These are phyloP conservation scores for Corchorus capsularis DNA, from an alignment of 345 rosid genomes.

Conservation along the genomic window DNA sequence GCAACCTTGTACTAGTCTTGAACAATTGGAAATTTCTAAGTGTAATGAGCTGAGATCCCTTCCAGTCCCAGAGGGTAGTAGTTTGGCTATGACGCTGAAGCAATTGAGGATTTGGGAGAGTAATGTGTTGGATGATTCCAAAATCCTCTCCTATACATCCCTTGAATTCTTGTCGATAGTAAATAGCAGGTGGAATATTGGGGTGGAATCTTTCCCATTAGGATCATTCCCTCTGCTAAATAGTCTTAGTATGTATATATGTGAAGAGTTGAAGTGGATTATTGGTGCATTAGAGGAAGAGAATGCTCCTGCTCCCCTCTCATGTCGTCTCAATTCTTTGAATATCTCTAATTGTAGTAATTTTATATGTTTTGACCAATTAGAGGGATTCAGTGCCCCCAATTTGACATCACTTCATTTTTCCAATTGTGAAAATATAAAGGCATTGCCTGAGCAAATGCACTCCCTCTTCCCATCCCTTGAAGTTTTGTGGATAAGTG, in stretches of 20 bases:
- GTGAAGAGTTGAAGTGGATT: background rate
- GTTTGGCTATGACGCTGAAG: background rate
- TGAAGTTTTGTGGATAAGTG: background rate
- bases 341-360: accelerated
- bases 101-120: accelerated
- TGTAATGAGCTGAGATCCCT: background rate
- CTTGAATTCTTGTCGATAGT: background rate
- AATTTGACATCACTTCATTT: background rate
- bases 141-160: background rate
- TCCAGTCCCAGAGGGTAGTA: background rate
- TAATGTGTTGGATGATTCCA: background rate
- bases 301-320: background rate
- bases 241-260: too few relatives aligned
- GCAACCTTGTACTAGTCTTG: too few relatives aligned
- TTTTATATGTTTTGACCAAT: background rate
- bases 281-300: background rate
- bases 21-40: background rate
- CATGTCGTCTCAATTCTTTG: background rate
- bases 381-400: background rate
- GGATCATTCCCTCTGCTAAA: background rate
- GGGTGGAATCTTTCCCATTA: background rate
- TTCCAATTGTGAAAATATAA: too few relatives aligned
- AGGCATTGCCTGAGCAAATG: background rate
- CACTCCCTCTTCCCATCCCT: background rate
- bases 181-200: too few relatives aligned